Conservation (phyloP, 441 rosid genomes). For the Mallotus japonicus region DNA sequence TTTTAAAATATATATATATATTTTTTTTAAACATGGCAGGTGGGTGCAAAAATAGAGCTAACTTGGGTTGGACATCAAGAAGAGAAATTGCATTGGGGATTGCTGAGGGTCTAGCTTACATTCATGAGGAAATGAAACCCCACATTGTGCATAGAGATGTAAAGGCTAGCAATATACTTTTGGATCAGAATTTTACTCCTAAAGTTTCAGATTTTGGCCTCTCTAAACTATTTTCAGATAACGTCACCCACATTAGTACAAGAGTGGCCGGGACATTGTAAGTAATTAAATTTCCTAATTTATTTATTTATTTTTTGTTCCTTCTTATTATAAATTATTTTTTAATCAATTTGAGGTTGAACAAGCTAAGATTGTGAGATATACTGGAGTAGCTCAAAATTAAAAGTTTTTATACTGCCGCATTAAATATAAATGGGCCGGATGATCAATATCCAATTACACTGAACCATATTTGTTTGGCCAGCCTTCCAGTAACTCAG, state of each 20-base stretch:
- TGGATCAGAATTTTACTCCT: slow-evolving; percentile 48
- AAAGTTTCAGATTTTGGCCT: slow-evolving; percentile 72
- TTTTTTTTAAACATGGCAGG: slow-evolving; percentile 17
- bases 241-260: slow-evolving; percentile 36
- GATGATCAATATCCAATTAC: too few species aligned
- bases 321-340: too few species aligned
- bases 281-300: slow-evolving; percentile 8
- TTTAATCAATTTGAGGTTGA: too few species aligned
- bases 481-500: too few species aligned
- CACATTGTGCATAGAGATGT: slow-evolving; percentile 69
- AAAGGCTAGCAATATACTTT: slow-evolving; percentile 65
- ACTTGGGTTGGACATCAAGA: slow-evolving; percentile 41
- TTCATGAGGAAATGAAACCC: slow-evolving; percentile 72
- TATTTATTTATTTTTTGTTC: too few species aligned
- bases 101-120: slow-evolving; percentile 68
- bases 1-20: too few species aligned
- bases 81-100: slow-evolving; percentile 60
- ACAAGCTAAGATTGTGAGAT: too few species aligned
- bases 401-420: too few species aligned
- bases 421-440: too few species aligned
- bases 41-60: slow-evolving; percentile 25
- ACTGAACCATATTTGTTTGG: too few species aligned
- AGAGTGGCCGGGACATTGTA: slow-evolving; percentile 53
- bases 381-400: too few species aligned
- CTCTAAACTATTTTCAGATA: slow-evolving; percentile 41